A percentile compares a stretch with the other conserved stretches of the same genome.
Conservation (phyloP, 208 protist genomes). For the Porcisia deanei region DNA sequence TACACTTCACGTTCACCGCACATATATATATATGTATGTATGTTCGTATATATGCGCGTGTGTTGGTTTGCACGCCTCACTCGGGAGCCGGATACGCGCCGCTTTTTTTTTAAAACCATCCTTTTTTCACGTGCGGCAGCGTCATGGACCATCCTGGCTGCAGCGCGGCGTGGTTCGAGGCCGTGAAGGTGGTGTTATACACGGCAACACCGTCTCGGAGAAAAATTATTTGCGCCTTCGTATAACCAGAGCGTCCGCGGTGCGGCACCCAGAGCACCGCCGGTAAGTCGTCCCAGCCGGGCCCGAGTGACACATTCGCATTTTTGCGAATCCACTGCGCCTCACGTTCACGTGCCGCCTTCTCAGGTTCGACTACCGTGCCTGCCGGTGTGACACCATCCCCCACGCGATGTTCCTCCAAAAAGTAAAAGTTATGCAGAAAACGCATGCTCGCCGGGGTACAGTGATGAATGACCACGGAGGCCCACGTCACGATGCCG, state of each 20-base stretch:
- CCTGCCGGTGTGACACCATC: neutral
- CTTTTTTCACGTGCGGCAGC: neutral
- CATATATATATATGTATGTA: too few species aligned
- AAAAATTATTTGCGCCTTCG: neutral
- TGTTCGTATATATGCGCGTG: too few species aligned
- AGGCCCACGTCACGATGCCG: constrained; percentile 22
- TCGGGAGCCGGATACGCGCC: neutral
- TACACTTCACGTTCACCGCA: too few species aligned
- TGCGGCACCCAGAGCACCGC: neutral
- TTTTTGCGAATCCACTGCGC: constrained; percentile 1
- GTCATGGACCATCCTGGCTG: neutral
- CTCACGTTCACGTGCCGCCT: neutral
- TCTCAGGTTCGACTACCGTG: neutral
- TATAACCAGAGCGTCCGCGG: neutral
- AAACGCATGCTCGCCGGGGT: constrained; percentile 10
- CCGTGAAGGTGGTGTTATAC: neutral
- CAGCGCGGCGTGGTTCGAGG: too few species aligned
- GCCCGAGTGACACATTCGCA: neutral
- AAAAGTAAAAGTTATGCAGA: constrained; percentile 11
- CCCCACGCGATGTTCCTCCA: constrained; percentile 1
- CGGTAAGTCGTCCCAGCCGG: neutral
- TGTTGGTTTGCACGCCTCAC: neutral
- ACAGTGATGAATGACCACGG: constrained; percentile 15
- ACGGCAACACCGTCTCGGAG: constrained; percentile 4
- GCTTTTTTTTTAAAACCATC: neutral